Evolutionary conservation across 768 basidiomycete genomes (phyloP).

Genomic region (Auriscalpium microsporum): DNA sequence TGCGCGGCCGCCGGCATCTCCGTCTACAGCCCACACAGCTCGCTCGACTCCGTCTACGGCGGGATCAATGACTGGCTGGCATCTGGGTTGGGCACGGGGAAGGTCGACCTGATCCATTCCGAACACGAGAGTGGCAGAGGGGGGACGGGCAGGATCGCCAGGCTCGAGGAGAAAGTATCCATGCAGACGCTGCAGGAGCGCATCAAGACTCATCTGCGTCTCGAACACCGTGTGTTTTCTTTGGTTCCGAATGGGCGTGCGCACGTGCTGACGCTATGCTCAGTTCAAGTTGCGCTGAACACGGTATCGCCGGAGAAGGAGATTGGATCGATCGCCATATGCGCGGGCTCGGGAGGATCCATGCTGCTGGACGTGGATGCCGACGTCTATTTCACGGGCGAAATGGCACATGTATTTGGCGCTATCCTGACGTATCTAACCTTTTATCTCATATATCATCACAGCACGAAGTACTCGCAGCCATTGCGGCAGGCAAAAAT

Average conservation of each 20-base stretch:
- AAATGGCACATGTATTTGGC: slow-evolving; percentile 74
- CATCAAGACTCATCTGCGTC: slow-evolving; percentile 25
- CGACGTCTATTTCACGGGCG: slow-evolving; percentile 88
- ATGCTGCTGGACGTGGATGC: slow-evolving; percentile 65
- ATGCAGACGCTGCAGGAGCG: slow-evolving; percentile 29
- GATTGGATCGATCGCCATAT: slow-evolving; percentile 68
- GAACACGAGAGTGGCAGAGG: slow-evolving; percentile 24
- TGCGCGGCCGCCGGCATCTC: slow-evolving; percentile 80
- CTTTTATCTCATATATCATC: slow-evolving; percentile 11
- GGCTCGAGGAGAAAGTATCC: slow-evolving; percentile 8
- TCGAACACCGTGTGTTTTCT: slow-evolving; percentile 34
- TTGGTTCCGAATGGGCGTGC: slow-evolving; percentile 4
- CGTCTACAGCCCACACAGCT: slow-evolving; percentile 82
- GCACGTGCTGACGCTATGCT: background rate
- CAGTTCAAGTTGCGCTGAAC: slow-evolving; percentile 62
- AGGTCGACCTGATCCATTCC: slow-evolving; percentile 32
- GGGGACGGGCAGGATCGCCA: slow-evolving; percentile 16
- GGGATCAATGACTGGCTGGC: slow-evolving; percentile 93
- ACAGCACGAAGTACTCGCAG: slow-evolving; percentile 82
- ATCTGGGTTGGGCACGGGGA: slow-evolving; percentile 20
- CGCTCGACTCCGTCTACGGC: slow-evolving; percentile 73
- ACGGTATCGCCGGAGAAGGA: slow-evolving; percentile 17
- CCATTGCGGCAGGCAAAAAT: slow-evolving; percentile 65
- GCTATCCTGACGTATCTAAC: slow-evolving; percentile 1
- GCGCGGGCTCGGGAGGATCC: slow-evolving; percentile 83